Base-by-base conservation (phyloP, 768 basidiomycete species). In the Naematelia aurantialba region DNA sequence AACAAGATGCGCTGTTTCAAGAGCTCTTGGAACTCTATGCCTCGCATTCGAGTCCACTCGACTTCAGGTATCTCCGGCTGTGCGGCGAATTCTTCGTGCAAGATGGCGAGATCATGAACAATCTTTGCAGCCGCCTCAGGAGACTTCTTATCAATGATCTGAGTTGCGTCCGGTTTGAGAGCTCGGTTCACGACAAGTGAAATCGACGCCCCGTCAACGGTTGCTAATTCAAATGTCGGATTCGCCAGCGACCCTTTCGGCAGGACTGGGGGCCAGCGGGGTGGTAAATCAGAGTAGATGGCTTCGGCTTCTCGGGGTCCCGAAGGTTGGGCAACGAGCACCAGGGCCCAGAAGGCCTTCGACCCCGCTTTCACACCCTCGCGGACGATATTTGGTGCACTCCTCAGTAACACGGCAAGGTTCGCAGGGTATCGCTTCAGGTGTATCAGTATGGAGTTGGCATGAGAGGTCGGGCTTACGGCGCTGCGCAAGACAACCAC, bases 21-120 rank as follows among this genome's bases (percentile, higher is more conserved):
- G 21, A 81, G 78, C 63, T 97, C 94, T 75, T 97, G 91, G 74
- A 98, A 96, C 55, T 97, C 92, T 5, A 99, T 77, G n/a, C 84
- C 81, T 46, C 88, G 84, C 74, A 91, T 83, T 52, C 87, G 83
- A 56, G 80, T 80, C 93, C 92, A 98, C 55, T 90, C 89, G 3
- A 86, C 83, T 74, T 99, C 96, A 1, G 84, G 82, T 13, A 91
- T 78, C 4, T 60, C 65, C 1, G 65, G 66, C 5, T 77, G 73
- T 0, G 59, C 45, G 1, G 63, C 58, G 3, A 66, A 59, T n/a
- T 88, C 86, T 14, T 80, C 72, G 14, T 83, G 79, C 2, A 87
- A 62, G 1, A 55, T 69, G 45, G 82, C 79, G 12, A 94, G 79
- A 5, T 79, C 77, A n/a, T 67, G 48, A 5, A 62, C 58, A 11